Evolutionary conservation across 805 yeast species (phyloP), one percentile per base, ranked within the genome.

Genomic region (Metschnikowia santaceciliae): DNA sequence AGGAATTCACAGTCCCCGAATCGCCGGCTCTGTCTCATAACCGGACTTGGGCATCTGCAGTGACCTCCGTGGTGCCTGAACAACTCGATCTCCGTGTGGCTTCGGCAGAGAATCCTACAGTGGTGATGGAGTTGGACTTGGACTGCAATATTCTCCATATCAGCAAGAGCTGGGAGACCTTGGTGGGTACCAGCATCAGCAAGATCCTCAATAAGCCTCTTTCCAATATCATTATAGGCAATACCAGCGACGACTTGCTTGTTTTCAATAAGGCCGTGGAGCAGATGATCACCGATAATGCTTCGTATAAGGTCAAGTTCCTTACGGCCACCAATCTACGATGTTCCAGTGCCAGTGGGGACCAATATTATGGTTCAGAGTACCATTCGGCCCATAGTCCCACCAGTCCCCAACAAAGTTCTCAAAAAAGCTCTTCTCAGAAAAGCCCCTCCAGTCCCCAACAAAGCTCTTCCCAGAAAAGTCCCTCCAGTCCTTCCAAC

Each of bases 41-140:
- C 26, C 26, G 15, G 26, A 19, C 7, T 23, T 20, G 41, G 41
- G 40, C 17, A 13, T 32, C 48, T 13, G 33, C 44, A 35, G 42
- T 49, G n/a, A 61, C 65, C 3, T 56, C 61, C 11, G 46, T 64
- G n/a, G 55, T 67, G 15, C 72, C 71, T 44, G 78, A 72, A 40
- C 78, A 78, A 50, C 71, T 79, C 14, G 89, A 84, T 55, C 67
- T 86, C 47, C 71, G 76, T 13, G 66, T 79, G 30, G 90, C 90
- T 0, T 81, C 87, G n/a, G 77, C 85, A 1, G 76, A 78, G 53
- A 84, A 83, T 54, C 87, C 88, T 1, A 84, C 89, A 11, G 82
- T 85, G n/a, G 84, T 92, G 3, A 70, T 92, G 69, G 99, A 92
- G 67, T 70, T 94, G 54, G 91, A 86, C 61, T 69, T 90, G 62